Evolutionary conservation across 495 filamentous ascomycete species (phyloP).

Genomic region (Trichoderma gamsii): DNA sequence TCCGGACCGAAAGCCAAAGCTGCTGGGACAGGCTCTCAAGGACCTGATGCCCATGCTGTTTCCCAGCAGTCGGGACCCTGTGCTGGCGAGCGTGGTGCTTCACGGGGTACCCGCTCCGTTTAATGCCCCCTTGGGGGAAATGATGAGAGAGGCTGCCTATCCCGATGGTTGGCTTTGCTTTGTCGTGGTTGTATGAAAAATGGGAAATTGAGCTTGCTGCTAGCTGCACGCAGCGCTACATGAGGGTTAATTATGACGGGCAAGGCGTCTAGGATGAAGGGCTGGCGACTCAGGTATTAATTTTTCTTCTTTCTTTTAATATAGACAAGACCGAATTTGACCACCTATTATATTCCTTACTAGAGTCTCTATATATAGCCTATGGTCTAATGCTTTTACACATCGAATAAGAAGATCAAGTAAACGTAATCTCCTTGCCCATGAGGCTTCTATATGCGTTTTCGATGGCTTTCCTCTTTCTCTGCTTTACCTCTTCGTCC

Average conservation of each 20-base stretch:
- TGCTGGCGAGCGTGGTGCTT: slow-evolving; percentile 85
- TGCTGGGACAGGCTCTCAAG: slow-evolving; percentile 71
- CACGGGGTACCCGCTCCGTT: slow-evolving; percentile 86
- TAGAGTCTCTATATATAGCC: too few relatives aligned
- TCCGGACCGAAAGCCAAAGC: slow-evolving; percentile 31
- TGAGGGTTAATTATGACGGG: not conserved
- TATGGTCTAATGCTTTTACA: not conserved
- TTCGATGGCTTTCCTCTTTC: slow-evolving; percentile 56
- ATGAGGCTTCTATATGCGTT: slow-evolving; percentile 50
- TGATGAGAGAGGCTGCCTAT: slow-evolving; percentile 76
- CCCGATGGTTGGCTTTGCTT: slow-evolving; percentile 89
- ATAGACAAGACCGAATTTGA: not conserved
- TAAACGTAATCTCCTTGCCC: slow-evolving; percentile 49
- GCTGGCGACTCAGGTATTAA: not conserved
- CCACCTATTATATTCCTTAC: too few relatives aligned
- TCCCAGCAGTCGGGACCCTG: slow-evolving; percentile 73
- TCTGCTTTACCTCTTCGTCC: slow-evolving; percentile 28
- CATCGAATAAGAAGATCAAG: slow-evolving; percentile 17
- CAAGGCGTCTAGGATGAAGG: not conserved
- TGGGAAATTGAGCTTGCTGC: not conserved
- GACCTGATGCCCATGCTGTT: slow-evolving; percentile 74
- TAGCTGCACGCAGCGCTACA: not conserved
- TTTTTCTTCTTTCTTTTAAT: not conserved
- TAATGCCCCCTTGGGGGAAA: slow-evolving; percentile 73
- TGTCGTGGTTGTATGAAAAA: slow-evolving; percentile 48